Percentiles rank a stretch among this genome's conserved stretches.
phyloP scores from a whole-genome alignment of 768 basidiomycete species.

The Zangia roseola region DNA sequence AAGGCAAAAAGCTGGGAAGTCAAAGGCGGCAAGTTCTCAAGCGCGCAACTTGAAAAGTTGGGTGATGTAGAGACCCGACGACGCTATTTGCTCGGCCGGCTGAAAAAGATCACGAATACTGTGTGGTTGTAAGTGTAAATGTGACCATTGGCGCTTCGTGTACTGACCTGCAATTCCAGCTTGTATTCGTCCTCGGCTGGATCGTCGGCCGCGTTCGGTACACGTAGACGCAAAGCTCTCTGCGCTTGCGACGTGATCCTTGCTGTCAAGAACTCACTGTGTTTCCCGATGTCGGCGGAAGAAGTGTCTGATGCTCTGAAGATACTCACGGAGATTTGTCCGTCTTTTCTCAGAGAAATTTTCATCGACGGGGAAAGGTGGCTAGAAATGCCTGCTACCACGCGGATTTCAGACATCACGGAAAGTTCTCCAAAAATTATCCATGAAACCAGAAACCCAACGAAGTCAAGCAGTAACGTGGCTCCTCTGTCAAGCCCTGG shows the following conservation, averaged over 20 bases:
- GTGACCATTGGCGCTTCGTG: not conserved
- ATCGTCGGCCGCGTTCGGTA: conserved; percentile 49
- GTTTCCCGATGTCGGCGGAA: conserved; percentile 82
- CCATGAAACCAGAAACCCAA: conserved; percentile 33
- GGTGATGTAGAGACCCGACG: conserved; percentile 77
- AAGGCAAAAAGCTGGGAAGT: conserved; percentile 46
- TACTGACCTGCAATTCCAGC: conserved; percentile 35
- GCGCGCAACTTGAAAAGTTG: conserved; percentile 67
- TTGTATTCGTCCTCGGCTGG: conserved; percentile 69
- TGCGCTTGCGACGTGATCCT: conserved; percentile 65
- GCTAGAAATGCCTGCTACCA: conserved; percentile 46
- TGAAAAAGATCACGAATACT: no score
- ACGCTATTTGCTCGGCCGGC: conserved; percentile 74
- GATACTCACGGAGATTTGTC: conserved; percentile 67
- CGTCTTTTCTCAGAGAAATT: conserved; percentile 73
- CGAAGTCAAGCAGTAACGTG: conserved; percentile 31
- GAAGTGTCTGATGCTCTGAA: conserved; percentile 73
- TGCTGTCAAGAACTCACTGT: conserved; percentile 76
- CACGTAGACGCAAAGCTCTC: conserved; percentile 69
- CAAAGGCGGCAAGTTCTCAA: conserved; percentile 48
- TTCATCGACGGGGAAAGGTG: conserved; percentile 55
- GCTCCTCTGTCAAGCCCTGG: conserved; percentile 40
- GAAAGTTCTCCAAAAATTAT: conserved; percentile 9
- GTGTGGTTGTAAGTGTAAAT: conserved; percentile 70
- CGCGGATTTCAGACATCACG: conserved; percentile 15